Conservation (phyloP, 257 asterid genomes). For the Dorcoceras hygrometricum region DNA sequence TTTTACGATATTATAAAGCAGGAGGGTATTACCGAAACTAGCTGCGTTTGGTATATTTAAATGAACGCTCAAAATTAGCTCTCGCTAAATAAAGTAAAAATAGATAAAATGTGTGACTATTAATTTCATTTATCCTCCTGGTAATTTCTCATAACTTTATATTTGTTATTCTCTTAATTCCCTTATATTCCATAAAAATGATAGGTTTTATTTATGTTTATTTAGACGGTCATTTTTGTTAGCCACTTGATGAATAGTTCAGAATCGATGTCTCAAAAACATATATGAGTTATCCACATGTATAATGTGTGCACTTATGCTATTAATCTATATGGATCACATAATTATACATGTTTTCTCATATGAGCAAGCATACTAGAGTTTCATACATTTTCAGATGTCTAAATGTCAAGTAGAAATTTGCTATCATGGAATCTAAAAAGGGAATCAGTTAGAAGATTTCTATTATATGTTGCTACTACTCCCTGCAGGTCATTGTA, state of each 20-base stretch:
- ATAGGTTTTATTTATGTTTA: neutral
- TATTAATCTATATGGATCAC: neutral
- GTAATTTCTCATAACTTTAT: neutral
- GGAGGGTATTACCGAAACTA: neutral
- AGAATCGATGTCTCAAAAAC: neutral
- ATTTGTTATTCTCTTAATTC: neutral
- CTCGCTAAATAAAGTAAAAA: neutral
- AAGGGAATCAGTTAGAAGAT: slow-evolving; percentile 11
- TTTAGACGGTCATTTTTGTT: neutral
- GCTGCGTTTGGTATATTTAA: neutral
- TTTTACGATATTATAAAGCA: neutral
- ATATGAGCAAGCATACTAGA: neutral
- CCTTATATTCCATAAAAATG: neutral
- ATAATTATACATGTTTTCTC: neutral
- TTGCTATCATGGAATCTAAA: neutral
- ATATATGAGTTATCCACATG: too few species aligned
- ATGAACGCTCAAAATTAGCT: neutral
- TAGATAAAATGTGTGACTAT: neutral
- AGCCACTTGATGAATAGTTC: neutral
- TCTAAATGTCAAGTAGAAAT: neutral
- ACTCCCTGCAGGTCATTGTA: slow-evolving; percentile 48
- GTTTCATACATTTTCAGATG: neutral
- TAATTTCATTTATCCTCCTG: neutral
- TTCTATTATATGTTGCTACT: slow-evolving; percentile 23
- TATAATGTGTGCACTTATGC: neutral